Evolutionary conservation across 306 rosid genomes (phyloP).

Genomic region (Nissolia schottii): DNA sequence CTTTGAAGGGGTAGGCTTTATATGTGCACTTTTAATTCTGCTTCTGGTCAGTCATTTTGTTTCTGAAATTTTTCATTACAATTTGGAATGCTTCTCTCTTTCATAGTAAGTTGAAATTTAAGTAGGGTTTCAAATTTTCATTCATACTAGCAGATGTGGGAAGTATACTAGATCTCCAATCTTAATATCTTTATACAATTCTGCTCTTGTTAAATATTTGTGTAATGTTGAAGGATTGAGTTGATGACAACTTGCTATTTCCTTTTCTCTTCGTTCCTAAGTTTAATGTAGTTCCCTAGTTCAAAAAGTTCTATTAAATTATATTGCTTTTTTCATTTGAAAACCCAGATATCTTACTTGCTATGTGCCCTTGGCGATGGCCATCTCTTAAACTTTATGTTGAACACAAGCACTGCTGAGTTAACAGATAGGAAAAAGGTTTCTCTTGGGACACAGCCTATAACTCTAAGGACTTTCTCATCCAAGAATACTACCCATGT

Average conservation of each 20-base stretch:
- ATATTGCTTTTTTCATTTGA: neutral
- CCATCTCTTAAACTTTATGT: constrained; percentile 80
- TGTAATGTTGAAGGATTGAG: neutral
- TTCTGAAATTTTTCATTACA: neutral
- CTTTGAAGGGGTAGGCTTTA: constrained; percentile 88
- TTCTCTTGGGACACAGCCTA: constrained; percentile 98
- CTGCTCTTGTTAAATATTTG: too few relatives aligned
- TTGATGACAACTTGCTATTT: too few relatives aligned
- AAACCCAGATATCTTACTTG: constrained; percentile 79
- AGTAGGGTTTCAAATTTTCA: too few relatives aligned
- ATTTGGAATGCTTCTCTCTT: neutral
- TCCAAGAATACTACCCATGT: constrained; percentile 94
- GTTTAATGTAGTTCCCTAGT: neutral
- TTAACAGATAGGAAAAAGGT: constrained; percentile 90
- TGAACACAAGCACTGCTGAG: constrained; percentile 80
- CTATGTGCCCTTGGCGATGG: constrained; percentile 98
- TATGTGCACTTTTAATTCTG: neutral
- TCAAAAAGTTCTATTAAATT: neutral
- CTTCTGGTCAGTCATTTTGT: too few relatives aligned
- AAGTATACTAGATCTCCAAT: neutral
- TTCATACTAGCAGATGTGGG: neutral
- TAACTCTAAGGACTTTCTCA: constrained; percentile 89
- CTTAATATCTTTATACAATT: too few relatives aligned
- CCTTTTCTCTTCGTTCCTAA: too few relatives aligned
- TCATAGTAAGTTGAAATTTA: too few relatives aligned